phyloP scores from a whole-genome alignment of 257 asterid species.

The Verbascum thapsus region DNA sequence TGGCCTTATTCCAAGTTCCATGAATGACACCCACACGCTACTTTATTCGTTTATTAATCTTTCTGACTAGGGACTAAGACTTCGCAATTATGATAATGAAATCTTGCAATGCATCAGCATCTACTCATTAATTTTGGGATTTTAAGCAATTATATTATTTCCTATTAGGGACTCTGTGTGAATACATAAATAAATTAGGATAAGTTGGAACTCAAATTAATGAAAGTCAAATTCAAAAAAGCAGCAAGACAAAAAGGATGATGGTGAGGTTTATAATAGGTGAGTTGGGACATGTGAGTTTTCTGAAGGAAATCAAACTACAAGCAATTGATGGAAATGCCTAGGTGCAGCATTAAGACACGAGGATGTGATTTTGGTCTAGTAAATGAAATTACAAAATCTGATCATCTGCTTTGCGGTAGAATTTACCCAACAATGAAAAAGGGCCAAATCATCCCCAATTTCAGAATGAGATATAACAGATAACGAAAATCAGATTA shows the following conservation, averaged over 20 bases:
- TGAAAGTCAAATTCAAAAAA: neutral
- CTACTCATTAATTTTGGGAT: neutral
- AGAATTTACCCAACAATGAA: neutral
- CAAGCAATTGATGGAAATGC: neutral
- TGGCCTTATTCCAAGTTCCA: neutral
- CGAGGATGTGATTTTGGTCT: neutral
- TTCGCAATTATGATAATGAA: neutral
- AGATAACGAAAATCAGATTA: neutral
- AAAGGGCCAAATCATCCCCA: too few species aligned
- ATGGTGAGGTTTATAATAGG: neutral
- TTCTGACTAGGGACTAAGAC: neutral
- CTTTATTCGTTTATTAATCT: neutral
- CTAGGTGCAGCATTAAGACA: neutral
- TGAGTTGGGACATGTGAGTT: too few species aligned
- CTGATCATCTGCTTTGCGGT: neutral
- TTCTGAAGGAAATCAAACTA: neutral
- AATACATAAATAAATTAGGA: neutral
- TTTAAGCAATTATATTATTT: neutral
- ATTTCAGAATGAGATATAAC: neutral
- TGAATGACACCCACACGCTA: neutral
- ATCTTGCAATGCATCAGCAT: conserved; percentile 3
- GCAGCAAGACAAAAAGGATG: neutral
- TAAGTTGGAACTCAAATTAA: neutral
- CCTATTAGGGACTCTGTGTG: neutral
- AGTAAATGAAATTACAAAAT: neutral